phyloP scores from a whole-genome alignment of 1,139 yeast genomes.

The Yamadazyma diddensiae region DNA sequence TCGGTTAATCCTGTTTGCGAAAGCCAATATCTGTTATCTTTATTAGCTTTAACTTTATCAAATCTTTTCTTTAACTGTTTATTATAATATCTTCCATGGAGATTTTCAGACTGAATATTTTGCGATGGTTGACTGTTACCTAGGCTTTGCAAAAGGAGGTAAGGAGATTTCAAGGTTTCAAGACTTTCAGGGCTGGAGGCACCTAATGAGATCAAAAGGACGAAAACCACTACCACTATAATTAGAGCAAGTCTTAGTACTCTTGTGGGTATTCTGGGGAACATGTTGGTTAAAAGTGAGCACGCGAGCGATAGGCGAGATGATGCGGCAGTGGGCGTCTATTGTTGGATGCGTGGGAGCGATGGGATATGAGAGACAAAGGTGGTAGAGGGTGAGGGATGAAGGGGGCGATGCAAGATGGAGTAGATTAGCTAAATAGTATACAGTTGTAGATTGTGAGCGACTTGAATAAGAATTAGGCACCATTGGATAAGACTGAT shows the following conservation, averaged over 20 bases:
- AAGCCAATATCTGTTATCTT: slow-evolving; percentile 18
- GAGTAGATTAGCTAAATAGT: too few relatives aligned
- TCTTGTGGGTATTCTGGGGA: slow-evolving; percentile 4
- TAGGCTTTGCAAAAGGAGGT: slow-evolving; percentile 1
- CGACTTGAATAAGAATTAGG: too few relatives aligned
- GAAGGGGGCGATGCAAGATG: too few relatives aligned
- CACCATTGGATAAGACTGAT: too few relatives aligned
- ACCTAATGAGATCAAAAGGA: background rate
- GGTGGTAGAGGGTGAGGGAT: background rate
- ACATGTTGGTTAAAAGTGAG: background rate
- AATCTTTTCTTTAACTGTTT: slow-evolving; percentile 12
- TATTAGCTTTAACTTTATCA: slow-evolving; percentile 15
- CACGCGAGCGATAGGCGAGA: background rate
- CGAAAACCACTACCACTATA: too few relatives aligned
- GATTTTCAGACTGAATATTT: slow-evolving; percentile 4
- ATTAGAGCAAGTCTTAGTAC: too few relatives aligned
- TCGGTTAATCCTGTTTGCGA: slow-evolving; percentile 22
- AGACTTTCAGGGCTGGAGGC: background rate
- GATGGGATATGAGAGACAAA: background rate
- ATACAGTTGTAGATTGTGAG: too few relatives aligned
- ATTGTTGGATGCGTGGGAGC: too few relatives aligned
- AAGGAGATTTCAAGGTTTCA: background rate
- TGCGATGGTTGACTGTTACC: slow-evolving; percentile 4
- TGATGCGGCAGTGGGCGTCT: too few relatives aligned
- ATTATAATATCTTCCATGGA: slow-evolving; percentile 7